phyloP scores from a whole-genome alignment of 345 rosid genomes.

The Citropsis articulata region DNA sequence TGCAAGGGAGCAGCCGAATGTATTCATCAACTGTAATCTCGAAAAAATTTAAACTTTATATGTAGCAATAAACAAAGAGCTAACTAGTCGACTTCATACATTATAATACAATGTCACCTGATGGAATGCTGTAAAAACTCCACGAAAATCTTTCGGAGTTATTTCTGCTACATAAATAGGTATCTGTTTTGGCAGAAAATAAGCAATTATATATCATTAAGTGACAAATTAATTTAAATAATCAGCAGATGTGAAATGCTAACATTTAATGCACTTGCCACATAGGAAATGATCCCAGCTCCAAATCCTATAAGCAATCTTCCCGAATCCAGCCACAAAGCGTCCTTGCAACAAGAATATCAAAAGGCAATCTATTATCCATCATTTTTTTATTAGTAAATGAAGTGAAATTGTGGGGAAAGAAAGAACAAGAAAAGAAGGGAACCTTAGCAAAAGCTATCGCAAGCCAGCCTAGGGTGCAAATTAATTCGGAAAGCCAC shows the following conservation, averaged over 20 bases:
- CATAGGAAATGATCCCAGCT: constrained; percentile 41
- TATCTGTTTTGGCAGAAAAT: constrained; percentile 19
- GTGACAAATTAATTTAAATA: neutral
- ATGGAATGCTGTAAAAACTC: constrained; percentile 25
- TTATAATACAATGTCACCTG: constrained; percentile 18
- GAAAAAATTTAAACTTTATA: neutral
- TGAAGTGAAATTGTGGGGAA: neutral
- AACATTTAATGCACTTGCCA: constrained; percentile 26
- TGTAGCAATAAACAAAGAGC: neutral
- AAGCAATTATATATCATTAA: neutral
- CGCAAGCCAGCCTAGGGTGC: constrained; percentile 29
- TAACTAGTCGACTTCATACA: neutral
- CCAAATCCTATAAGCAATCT: constrained; percentile 44
- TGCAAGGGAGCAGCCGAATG: constrained; percentile 22
- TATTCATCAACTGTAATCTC: constrained; percentile 25
- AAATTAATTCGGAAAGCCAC: constrained; percentile 37
- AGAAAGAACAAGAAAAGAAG: neutral
- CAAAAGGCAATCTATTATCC: constrained; percentile 6
- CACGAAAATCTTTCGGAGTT: constrained; percentile 33
- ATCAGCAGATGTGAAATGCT: neutral
- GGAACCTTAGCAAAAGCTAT: neutral
- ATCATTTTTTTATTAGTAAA: too few species aligned
- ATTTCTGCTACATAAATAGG: constrained; percentile 50
- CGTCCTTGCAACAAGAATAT: constrained; percentile 26
- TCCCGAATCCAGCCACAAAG: constrained; percentile 42